Percentiles rank a stretch among this genome's conserved stretches.
phyloP scores from a whole-genome alignment of 2,329 filamentous ascomycete genomes.

The Aciculosporium take region DNA sequence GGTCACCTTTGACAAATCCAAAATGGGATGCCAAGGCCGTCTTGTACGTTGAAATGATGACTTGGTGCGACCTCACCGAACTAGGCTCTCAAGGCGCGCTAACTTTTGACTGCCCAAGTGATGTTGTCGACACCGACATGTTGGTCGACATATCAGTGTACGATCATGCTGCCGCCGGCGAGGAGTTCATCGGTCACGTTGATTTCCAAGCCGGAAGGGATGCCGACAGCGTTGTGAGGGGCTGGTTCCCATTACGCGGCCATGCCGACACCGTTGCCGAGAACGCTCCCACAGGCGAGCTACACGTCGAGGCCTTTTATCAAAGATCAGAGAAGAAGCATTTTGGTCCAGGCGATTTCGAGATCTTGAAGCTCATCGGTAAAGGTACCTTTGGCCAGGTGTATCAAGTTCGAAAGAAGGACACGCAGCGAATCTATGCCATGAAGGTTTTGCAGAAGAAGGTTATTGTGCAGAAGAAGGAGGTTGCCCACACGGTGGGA shows the following conservation, averaged over 20 bases:
- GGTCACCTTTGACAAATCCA: conserved; percentile 57
- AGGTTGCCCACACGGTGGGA: conserved; percentile 91
- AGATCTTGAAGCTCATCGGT: conserved; percentile 89
- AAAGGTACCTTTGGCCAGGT: conserved; percentile 98
- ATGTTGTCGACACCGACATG: conserved; percentile 84
- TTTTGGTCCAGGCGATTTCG: conserved; percentile 88
- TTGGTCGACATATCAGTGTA: conserved; percentile 90
- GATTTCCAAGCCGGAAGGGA: conserved; percentile 56
- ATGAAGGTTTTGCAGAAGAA: conserved; percentile 99
- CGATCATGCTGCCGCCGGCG: conserved; percentile 62
- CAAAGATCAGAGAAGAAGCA: conserved; percentile 80
- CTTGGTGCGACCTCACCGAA: neutral
- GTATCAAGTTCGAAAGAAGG: conserved; percentile 95
- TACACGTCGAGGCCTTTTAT: conserved; percentile 75
- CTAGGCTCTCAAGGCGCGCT: neutral
- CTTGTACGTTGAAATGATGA: conserved; percentile 50
- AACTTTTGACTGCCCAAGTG: conserved; percentile 37
- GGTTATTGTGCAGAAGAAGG: conserved; percentile 99
- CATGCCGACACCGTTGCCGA: conserved; percentile 58
- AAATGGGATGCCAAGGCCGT: conserved; percentile 92
- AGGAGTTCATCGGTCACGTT: conserved; percentile 85
- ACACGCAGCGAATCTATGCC: conserved; percentile 89
- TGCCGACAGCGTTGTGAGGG: conserved; percentile 58
- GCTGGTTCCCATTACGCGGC: conserved; percentile 73
- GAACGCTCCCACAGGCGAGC: conserved; percentile 69